These are phyloP conservation scores for Parachlorella kessleri DNA, from an alignment of 139 green algal genomes.

Conservation along the genomic window DNA sequence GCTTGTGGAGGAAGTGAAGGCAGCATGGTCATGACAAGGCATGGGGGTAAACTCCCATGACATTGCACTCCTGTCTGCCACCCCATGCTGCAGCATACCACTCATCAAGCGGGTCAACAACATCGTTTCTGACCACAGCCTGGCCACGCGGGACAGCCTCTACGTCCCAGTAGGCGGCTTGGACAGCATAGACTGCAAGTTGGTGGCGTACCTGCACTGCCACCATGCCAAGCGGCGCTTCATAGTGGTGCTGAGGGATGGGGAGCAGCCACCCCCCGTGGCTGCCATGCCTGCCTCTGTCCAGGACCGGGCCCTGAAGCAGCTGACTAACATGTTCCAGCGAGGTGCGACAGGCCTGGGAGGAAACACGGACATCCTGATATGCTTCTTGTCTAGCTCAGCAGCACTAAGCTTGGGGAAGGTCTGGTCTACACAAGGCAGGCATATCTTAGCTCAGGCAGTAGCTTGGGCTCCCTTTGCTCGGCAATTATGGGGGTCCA, in stretches of 20 bases:
- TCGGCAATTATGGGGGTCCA: too few relatives aligned
- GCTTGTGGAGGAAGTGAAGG: too few relatives aligned
- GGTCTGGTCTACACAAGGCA: too few relatives aligned
- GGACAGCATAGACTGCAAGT: neutral
- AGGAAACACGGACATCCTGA: too few relatives aligned
- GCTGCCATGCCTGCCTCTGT: neutral
- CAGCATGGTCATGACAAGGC: too few relatives aligned
- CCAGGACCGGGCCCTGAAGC: slow-evolving; percentile 1
- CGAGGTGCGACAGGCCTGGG: neutral
- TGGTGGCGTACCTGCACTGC: slow-evolving; percentile 17
- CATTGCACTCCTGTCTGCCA: too few relatives aligned
- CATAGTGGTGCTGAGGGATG: neutral
- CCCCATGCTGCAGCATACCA: neutral
- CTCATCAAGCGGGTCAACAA: slow-evolving; percentile 40
- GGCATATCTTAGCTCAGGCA: too few relatives aligned
- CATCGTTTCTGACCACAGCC: slow-evolving; percentile 43
- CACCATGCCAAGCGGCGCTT: neutral
- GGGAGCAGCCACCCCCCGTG: neutral
- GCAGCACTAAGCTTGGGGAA: too few relatives aligned
- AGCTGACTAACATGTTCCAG: neutral
- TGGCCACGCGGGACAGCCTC: slow-evolving; percentile 37
- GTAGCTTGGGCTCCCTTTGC: too few relatives aligned
- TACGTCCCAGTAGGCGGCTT: slow-evolving; percentile 37
- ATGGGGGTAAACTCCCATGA: too few relatives aligned
- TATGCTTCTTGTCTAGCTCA: too few relatives aligned